Conservation (phyloP, 192 early-diverging fungal genomes). For the Coemansia sp. region DNA sequence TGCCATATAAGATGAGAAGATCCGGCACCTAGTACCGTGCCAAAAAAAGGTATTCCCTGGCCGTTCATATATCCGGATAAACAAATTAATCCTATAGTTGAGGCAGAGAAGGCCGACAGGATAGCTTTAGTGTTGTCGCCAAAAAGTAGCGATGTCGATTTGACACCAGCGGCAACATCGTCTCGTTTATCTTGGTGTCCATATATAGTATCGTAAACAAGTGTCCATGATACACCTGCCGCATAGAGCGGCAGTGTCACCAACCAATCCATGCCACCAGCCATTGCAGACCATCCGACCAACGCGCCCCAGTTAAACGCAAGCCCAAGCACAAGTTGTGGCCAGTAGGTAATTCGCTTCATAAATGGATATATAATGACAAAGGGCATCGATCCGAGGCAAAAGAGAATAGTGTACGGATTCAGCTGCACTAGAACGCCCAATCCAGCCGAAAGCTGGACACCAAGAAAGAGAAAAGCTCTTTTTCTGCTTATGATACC, state of each 20-base stretch:
- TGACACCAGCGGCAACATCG: constrained; percentile 82
- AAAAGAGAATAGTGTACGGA: constrained; percentile 81
- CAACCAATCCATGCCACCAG: constrained; percentile 63
- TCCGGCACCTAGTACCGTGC: constrained; percentile 69
- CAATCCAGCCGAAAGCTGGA: constrained; percentile 78
- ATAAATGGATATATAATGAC: constrained; percentile 87
- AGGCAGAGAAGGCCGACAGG: constrained; percentile 70
- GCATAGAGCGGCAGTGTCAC: constrained; percentile 83
- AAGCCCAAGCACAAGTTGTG: constrained; percentile 84
- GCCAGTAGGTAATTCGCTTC: constrained; percentile 97
- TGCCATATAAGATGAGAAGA: constrained; percentile 84
- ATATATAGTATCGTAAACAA: constrained; percentile 97
- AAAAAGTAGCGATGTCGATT: constrained; percentile 90
- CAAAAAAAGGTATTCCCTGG: constrained; percentile 73
- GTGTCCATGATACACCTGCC: constrained; percentile 88
- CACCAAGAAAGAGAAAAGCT: constrained; percentile 77
- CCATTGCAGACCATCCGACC: constrained; percentile 83
- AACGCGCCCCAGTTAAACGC: constrained; percentile 96
- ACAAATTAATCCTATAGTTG: constrained; percentile 67
- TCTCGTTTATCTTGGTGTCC: constrained; percentile 96
- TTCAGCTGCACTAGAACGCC: constrained; percentile 89
- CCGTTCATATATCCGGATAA: constrained; percentile 80
- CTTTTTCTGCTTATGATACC: constrained; percentile 66
- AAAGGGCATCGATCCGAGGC: constrained; percentile 75
- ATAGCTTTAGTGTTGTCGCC: constrained; percentile 68